These are phyloP conservation scores for Aspergillus ochraceoroseus DNA, from an alignment of 2,329 filamentous ascomycete genomes.

Conservation along the genomic window DNA sequence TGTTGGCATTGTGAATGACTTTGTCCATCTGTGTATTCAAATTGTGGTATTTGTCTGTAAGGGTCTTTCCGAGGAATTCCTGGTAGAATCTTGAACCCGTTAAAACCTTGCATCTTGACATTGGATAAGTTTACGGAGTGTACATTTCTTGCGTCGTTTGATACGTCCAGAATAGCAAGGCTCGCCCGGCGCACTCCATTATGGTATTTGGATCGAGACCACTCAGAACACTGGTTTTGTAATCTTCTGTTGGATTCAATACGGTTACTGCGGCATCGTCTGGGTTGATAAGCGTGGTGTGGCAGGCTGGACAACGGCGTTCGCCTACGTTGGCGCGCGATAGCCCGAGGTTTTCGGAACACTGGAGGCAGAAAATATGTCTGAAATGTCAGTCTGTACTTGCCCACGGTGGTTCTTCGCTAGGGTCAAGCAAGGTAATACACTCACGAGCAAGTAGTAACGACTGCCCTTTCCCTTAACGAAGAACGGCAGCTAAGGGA, in stretches of 20 bases:
- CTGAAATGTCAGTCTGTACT: slow-evolving; percentile 41
- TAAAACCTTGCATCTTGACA: slow-evolving; percentile 8
- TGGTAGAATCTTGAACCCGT: slow-evolving; percentile 61
- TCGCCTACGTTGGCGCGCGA: slow-evolving; percentile 50
- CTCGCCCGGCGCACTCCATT: slow-evolving; percentile 79
- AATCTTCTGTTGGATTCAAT: slow-evolving; percentile 77
- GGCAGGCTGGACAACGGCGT: slow-evolving; percentile 70
- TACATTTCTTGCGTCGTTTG: slow-evolving; percentile 80
- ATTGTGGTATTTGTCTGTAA: slow-evolving; percentile 65
- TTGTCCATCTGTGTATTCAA: slow-evolving; percentile 66
- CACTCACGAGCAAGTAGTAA: slow-evolving; percentile 79
- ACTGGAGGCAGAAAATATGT: slow-evolving; percentile 79
- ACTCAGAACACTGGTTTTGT: slow-evolving; percentile 80
- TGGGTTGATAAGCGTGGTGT: slow-evolving; percentile 60
- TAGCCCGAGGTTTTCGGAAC: slow-evolving; percentile 63
- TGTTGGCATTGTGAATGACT: slow-evolving; percentile 68
- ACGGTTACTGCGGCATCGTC: slow-evolving; percentile 70
- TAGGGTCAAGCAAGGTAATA: background rate
- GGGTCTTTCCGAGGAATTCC: slow-evolving; percentile 64
- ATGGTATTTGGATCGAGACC: slow-evolving; percentile 75
- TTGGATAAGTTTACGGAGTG: slow-evolving; percentile 17
- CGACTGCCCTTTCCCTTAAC: slow-evolving; percentile 66
- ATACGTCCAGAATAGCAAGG: slow-evolving; percentile 79
- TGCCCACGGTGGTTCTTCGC: background rate
- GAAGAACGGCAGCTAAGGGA: slow-evolving; percentile 67